Percentiles rank a stretch among this genome's conserved stretches.
These are phyloP conservation scores for Pharnaceum exiguum DNA, from an alignment of 148 eudicot species.

Conservation along the genomic window DNA sequence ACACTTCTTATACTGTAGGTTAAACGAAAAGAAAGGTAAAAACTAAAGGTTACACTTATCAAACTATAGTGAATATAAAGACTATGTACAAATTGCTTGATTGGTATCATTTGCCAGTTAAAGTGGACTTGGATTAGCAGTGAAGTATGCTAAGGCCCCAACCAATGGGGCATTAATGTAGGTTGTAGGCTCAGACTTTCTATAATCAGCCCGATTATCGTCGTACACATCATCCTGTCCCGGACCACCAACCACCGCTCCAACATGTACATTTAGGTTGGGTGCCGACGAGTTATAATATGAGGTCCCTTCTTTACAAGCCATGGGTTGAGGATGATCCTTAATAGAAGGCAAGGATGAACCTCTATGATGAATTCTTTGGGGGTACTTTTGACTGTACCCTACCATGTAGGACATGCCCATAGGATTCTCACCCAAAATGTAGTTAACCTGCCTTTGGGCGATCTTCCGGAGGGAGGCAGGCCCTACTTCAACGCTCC, in stretches of 20 bases:
- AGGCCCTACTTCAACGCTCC: conserved; percentile 39
- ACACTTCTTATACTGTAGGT: neutral
- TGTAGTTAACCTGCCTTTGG: conserved; percentile 74
- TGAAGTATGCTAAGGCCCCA: conserved; percentile 81
- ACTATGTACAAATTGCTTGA: conserved; percentile 7
- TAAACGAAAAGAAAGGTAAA: neutral
- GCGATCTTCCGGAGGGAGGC: conserved; percentile 52
- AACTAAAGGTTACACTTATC: neutral
- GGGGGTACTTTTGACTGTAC: conserved; percentile 57
- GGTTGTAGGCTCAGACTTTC: conserved; percentile 86
- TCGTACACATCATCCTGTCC: conserved; percentile 64
- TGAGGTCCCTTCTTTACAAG: conserved; percentile 67
- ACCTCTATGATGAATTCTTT: conserved; percentile 78
- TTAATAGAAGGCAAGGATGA: conserved; percentile 68
- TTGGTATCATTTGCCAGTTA: conserved; percentile 16
- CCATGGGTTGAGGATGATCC: conserved; percentile 55
- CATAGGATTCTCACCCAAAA: conserved; percentile 84
- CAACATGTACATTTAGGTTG: conserved; percentile 65
- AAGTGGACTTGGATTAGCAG: conserved; percentile 47
- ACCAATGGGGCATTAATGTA: conserved; percentile 95
- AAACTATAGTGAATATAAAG: neutral
- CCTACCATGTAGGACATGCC: conserved; percentile 94
- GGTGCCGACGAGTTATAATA: conserved; percentile 66
- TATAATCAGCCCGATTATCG: conserved; percentile 72
- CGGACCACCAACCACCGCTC: conserved; percentile 93